Evolutionary conservation across 164 flowering plant species (phyloP).

Genomic region (Cinnamomum micranthum): DNA sequence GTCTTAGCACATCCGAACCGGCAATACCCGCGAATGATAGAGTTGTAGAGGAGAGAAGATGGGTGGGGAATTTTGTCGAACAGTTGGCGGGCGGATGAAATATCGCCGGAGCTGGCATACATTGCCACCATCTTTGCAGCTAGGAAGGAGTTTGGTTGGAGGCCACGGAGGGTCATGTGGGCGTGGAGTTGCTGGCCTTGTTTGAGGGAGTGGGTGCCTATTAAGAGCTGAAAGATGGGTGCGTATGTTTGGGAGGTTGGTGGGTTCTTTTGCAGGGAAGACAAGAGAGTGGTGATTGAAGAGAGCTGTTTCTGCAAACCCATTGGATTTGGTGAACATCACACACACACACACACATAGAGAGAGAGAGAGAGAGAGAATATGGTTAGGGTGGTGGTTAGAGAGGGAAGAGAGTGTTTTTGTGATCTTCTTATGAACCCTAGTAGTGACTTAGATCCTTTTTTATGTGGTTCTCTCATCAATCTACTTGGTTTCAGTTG

Average conservation of each 20-base stretch:
- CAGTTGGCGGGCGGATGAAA: conserved; percentile 24
- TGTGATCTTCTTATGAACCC: no score
- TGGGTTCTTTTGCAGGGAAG: conserved; percentile 12
- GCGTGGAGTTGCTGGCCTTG: conserved; percentile 49
- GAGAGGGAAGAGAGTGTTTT: no score
- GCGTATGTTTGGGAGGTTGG: conserved; percentile 24
- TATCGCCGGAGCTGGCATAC: conserved; percentile 55
- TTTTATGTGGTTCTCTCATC: neutral
- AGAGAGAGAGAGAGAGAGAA: neutral
- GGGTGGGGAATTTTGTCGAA: conserved; percentile 23
- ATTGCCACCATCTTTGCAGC: conserved; percentile 51
- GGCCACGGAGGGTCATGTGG: conserved; percentile 38
- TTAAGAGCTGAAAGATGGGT: conserved; percentile 35
- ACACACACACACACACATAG: no score
- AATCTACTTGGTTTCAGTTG: neutral
- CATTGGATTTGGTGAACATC: no score
- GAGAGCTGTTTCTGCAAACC: no score
- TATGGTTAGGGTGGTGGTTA: no score
- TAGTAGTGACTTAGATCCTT: no score
- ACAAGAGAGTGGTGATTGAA: conserved; percentile 13
- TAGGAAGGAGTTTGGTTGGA: conserved; percentile 33
- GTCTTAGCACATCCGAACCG: conserved; percentile 15
- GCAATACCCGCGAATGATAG: conserved; percentile 44
- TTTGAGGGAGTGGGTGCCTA: conserved; percentile 23
- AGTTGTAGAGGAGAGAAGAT: conserved; percentile 34